A percentile compares a stretch with the other conserved stretches of the same genome.
phyloP scores from a whole-genome alignment of 345 rosid species.

The Citrus sp. region DNA sequence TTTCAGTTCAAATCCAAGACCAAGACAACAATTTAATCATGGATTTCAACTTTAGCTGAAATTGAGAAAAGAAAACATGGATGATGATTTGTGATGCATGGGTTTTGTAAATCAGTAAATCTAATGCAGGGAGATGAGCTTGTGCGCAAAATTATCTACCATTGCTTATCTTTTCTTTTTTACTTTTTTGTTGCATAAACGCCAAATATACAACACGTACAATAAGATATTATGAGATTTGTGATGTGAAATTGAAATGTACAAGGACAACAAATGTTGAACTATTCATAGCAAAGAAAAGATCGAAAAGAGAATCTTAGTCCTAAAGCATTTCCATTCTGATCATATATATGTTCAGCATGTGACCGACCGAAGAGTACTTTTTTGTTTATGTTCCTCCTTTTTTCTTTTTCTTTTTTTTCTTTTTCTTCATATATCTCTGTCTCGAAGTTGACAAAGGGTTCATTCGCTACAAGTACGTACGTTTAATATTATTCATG shows the following conservation, averaged over 20 bases:
- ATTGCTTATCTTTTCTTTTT: not conserved
- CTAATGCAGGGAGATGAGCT: not conserved
- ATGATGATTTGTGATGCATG: not conserved
- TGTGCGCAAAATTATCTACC: not conserved
- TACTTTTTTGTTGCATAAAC: not conserved
- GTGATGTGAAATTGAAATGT: constrained; percentile 18
- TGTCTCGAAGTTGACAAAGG: not conserved
- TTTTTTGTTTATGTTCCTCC: not conserved
- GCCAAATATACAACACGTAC: not conserved
- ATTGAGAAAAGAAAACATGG: not conserved
- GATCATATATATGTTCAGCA: not conserved
- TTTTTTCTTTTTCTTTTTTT: not conserved
- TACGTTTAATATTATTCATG: not conserved
- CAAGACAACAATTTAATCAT: no score
- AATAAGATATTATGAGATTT: constrained; percentile 1
- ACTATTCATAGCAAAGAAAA: constrained; percentile 17
- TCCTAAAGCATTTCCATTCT: constrained; percentile 6
- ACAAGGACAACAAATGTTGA: constrained; percentile 11
- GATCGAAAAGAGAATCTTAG: constrained; percentile 11
- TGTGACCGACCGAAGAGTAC: not conserved
- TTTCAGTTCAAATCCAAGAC: no score
- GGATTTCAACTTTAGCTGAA: no score
- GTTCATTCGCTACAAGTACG: not conserved
- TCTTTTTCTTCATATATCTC: not conserved
- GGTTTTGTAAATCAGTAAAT: not conserved